phyloP scores from a whole-genome alignment of 495 filamentous ascomycete species.

The Penicillium samsonianum region DNA sequence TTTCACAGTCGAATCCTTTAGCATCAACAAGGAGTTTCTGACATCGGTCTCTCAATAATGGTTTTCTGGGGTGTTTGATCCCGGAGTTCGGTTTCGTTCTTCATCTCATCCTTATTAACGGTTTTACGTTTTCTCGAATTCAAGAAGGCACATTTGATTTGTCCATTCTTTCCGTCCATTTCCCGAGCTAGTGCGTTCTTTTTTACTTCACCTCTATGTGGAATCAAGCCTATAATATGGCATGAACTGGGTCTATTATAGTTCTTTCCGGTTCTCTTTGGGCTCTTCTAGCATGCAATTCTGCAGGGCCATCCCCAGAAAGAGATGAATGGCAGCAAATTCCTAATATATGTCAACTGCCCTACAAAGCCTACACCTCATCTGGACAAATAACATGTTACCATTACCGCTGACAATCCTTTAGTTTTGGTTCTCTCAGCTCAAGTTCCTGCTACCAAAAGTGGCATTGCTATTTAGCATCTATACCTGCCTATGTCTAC shows the following conservation, averaged over 20 bases:
- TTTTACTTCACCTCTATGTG: conserved; percentile 2
- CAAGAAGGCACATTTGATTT: neutral
- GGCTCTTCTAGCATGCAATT: neutral
- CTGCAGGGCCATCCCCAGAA: too few species aligned
- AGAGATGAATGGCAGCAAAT: too few species aligned
- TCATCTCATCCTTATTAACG: neutral
- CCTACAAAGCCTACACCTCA: too few species aligned
- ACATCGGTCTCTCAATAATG: conserved; percentile 11
- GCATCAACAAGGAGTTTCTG: conserved; percentile 27
- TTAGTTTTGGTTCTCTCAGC: too few species aligned
- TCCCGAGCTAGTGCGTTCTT: neutral
- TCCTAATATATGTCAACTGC: too few species aligned
- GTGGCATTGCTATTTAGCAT: too few species aligned
- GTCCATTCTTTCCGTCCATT: neutral
- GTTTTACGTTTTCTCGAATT: neutral
- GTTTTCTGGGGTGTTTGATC: conserved; percentile 4
- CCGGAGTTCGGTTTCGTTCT: conserved; percentile 6
- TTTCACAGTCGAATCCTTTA: neutral
- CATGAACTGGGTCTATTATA: neutral
- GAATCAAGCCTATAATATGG: neutral
- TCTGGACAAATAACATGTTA: too few species aligned
- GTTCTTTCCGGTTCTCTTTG: neutral
- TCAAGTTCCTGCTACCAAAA: too few species aligned
- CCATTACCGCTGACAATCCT: too few species aligned
- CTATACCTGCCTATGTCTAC: too few species aligned